Conservation (phyloP, 441 rosid genomes). For the Gossypium laxum region DNA sequence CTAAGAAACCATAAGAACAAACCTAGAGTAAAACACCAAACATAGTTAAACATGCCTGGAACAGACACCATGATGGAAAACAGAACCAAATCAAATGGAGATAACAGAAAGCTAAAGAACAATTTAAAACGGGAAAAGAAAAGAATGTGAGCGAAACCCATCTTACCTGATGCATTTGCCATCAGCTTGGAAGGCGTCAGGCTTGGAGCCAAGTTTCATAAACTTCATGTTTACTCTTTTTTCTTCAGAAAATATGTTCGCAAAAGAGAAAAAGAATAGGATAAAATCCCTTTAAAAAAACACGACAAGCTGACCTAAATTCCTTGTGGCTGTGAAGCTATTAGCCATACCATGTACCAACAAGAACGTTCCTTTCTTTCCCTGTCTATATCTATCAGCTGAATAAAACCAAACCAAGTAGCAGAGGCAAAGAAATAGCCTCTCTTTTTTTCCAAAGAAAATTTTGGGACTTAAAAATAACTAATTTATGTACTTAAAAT, state of each 20-base stretch:
- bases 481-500: neutral
- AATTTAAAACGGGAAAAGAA: neutral
- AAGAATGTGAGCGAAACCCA: constrained; percentile 8
- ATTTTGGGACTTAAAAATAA: neutral
- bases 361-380: neutral
- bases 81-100: neutral
- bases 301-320: neutral
- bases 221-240: constrained; percentile 53
- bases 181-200: constrained; percentile 74
- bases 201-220: constrained; percentile 94
- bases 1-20: neutral
- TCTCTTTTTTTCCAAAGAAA: neutral
- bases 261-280: neutral
- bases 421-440: neutral
- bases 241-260: constrained; percentile 18
- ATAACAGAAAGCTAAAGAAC: neutral
- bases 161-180: constrained; percentile 60
- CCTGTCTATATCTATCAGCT: neutral
- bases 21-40: constrained; percentile 5
- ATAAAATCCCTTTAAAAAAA: constrained; percentile 14
- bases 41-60: neutral
- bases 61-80: constrained; percentile 13
- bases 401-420: neutral
- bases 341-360: constrained; percentile 9
- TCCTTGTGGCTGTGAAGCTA: constrained; percentile 14